Evolutionary conservation across 495 filamentous ascomycete species (phyloP), one percentile per base, ranked within the genome.

Genomic region (Talaromyces liani): DNA sequence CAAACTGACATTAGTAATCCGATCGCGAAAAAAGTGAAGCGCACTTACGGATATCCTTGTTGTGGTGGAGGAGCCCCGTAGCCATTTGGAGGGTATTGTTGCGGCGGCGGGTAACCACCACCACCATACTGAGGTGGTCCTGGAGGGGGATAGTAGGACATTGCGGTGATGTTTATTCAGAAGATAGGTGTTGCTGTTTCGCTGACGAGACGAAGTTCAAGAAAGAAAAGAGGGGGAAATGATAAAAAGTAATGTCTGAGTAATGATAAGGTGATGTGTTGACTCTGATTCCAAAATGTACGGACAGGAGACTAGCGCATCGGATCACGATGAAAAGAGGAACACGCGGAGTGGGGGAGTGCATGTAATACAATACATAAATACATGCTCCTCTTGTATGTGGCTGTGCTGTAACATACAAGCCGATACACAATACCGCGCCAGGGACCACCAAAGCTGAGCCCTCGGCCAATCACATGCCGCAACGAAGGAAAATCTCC

Each of bases 121-220:
- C 77, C 78, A 29, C 63, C 67, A 47, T 72, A 70, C 49, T 72
- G 71, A 65, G 80, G 77, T 53, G 72, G 66, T 53, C 77, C 79
- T 51, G 71, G 71, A 36, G 79, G 76, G 34, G 79, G 80, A 64
- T 82, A 84, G 65, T 80, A 83, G 62, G 81, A 84, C 81, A 84
- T 84, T 62, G 39, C 55, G 57, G 45, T 18, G 53, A 45, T 45
- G 31, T 58, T 33, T 29, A 36, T 36, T 14, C 18, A 16, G 8
- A 29, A 6, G 10, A 14, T 4, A 54, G 6, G 14, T 22, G 24
- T 9, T 4, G 29, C 29, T 31, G 29, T 31, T 31, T 31, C 0
- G 51, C 18, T 27, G 18, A 5, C 20, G 12, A 29, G 33, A 54
- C 29, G 22, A 29, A 14, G 9, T 4, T 27, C 27, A 31, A 20